Evolutionary conservation across 805 yeast species (phyloP), one percentile per base, ranked within the genome.

Genomic region (Huiozyma naganishii): DNA sequence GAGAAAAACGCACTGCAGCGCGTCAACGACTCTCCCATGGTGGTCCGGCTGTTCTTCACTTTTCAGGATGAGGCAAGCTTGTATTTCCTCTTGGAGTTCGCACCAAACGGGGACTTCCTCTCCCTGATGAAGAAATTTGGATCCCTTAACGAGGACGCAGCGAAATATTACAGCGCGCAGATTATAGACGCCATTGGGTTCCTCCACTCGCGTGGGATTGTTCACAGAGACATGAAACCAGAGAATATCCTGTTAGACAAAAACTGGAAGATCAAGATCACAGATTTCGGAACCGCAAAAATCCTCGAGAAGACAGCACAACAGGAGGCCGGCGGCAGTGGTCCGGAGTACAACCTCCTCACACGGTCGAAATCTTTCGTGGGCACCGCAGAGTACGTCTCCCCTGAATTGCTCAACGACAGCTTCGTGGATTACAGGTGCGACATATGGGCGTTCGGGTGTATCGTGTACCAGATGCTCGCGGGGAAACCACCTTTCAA

Each of bases 391-490:
- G 90, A 83, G 52, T 83, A 83, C 53, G 89, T 83, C 6, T 80
- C 89, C 0, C 94, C 95, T 0, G 95, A 84, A 54, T 65, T 84
- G 34, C 66, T 84, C 46, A 85, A 80, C 49, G 83, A 74, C 54
- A 83, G 82, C 53, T 80, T 77, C 45, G 85, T 87, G 0, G 97
- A 97, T 1, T 80, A 79, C 52, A 88, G 97, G 1, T 84, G 96
- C 41, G 99, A 92, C 64, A 81, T 92, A n/a, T 92, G 99, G 99
- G 90, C 97, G 8, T 85, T 95, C 63, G 99, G 98, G 1, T 88
- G 97, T 60, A 90, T 92, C 6, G 63, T 92, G 0, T 92, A 84
- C 62, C 97, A 92, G 60, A 86, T 92, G 95, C 78, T 89, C 27
- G 95, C 95, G 48, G 96, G 97, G 0, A 76, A 73, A 49, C 92